Evolutionary conservation across 495 filamentous ascomycete species (phyloP).

Genomic region (Podospora conica): DNA sequence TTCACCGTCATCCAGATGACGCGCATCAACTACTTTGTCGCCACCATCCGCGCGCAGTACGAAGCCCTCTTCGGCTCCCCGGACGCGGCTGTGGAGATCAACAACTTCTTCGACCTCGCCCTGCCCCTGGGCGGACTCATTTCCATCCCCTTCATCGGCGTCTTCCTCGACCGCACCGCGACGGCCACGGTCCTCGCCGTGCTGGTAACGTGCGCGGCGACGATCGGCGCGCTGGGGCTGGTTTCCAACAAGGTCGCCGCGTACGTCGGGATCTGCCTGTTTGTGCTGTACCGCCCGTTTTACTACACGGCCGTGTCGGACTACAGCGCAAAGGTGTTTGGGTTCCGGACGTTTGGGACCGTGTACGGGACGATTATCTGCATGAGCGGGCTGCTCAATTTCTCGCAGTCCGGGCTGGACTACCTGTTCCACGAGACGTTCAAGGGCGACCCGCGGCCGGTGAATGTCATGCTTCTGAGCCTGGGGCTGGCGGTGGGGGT

Average conservation of each 20-base stretch:
- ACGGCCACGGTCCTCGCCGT: conserved; percentile 68
- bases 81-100: conserved; percentile 58
- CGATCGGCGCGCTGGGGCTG: conserved; percentile 74
- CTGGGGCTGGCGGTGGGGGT: conserved; percentile 55
- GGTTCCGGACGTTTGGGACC: conserved; percentile 89
- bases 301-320: conserved; percentile 78
- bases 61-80: conserved; percentile 61
- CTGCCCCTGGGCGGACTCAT: conserved; percentile 81
- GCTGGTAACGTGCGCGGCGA: conserved; percentile 66
- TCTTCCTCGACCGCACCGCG: conserved; percentile 68
- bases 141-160: conserved; percentile 81
- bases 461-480: conserved; percentile 64
- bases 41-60: conserved; percentile 84
- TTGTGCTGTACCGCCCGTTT: conserved; percentile 69
- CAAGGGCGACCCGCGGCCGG: conserved; percentile 64
- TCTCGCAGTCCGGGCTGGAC: conserved; percentile 78
- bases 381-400: conserved; percentile 78
- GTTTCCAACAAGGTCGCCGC: conserved; percentile 63
- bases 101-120: conserved; percentile 81
- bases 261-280: conserved; percentile 73
- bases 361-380: conserved; percentile 96
- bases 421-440: conserved; percentile 70
- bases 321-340: conserved; percentile 91
- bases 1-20: conserved; percentile 93
- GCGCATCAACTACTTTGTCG: conserved; percentile 96